Base-by-base conservation (phyloP, 2,329 filamentous ascomycete genomes). In the Fusarium scirpi region DNA sequence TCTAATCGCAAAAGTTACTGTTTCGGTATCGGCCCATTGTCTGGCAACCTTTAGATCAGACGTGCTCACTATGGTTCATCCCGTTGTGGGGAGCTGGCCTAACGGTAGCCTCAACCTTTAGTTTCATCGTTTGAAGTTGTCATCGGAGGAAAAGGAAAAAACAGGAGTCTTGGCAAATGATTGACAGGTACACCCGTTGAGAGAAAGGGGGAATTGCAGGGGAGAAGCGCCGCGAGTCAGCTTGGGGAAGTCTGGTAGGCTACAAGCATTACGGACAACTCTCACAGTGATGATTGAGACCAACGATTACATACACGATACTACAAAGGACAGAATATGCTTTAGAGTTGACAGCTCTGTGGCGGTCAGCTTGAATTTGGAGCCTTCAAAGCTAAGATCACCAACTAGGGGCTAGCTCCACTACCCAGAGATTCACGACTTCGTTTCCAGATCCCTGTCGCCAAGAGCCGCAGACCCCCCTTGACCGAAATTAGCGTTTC, bases 401-500 rank as follows among this genome's bases (percentile, higher is more conserved):
- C 34, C 58, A 12, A 6, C 59, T 45, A 64, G 61, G 58, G 61
- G 48, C 18, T 12, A 18, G 12, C 43, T 32, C 48, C 48, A 63
- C 58, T 57, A 32, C 27, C 13, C 22, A 32, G 45, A 40, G 24
- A 32, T 52, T 52, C 49, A 62, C 49, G 46, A 48, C 24, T 15
- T 38, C 32, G 58, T 63, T 63, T 47, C 24, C 8, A 44, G 34
- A 48, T 34, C 61, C 61, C 18, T 63, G 61, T 29, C 58, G 61
- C 61, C 61, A 63, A 63, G 61, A 63, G 9, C 32, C 22, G 16
- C 25, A 63, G n/a, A 24, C 20, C 24, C 24, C 43, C 43, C 34
- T 41, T 48, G 34, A 57, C 25, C 15, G 24, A 63, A 63, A 63
- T 63, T 53, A 63, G 24, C 43, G 61, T 63, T 63, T 63, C 58